A percentile compares a stretch with the other conserved stretches of the same genome.
phyloP scores from a whole-genome alignment of 257 asterid genomes.

The Linderniella brevidens region DNA sequence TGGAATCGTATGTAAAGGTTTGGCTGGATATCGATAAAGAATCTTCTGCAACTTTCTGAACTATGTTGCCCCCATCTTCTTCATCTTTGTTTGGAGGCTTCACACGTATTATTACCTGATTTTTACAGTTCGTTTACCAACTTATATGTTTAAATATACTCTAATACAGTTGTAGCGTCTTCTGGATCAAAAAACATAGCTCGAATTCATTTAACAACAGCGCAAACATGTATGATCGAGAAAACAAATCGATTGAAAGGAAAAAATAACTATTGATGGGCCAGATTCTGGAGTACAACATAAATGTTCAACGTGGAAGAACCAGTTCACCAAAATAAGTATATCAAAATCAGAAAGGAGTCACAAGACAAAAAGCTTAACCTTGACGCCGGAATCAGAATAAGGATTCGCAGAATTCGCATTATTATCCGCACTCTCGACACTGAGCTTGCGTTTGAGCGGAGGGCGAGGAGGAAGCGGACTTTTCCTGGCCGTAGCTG shows the following conservation, averaged over 20 bases:
- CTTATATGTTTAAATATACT: constrained; percentile 5
- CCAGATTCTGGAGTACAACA: too few relatives aligned
- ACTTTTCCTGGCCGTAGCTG: constrained; percentile 41
- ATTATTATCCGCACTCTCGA: constrained; percentile 35
- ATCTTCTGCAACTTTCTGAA: constrained; percentile 51
- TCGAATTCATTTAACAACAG: too few relatives aligned
- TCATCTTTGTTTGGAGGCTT: constrained; percentile 73
- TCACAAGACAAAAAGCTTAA: constrained; percentile 6
- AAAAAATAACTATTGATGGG: background rate
- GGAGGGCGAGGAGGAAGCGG: constrained; percentile 92
- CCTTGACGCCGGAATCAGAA: constrained; percentile 74
- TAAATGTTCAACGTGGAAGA: too few relatives aligned
- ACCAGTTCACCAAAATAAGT: too few relatives aligned
- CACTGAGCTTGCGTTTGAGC: constrained; percentile 69
- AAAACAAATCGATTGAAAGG: background rate
- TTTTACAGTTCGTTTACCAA: constrained; percentile 7
- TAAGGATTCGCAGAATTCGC: constrained; percentile 14
- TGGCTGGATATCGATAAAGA: constrained; percentile 70
- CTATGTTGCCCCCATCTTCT: constrained; percentile 52
- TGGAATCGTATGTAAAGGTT: constrained; percentile 69
- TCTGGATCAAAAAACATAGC: background rate
- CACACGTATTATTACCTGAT: constrained; percentile 78
- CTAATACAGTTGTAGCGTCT: background rate
- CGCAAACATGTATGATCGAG: too few relatives aligned
- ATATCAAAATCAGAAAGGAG: background rate